Conservation (phyloP, 2,329 filamentous ascomycete genomes). For the Talaromyces sp. region DNA sequence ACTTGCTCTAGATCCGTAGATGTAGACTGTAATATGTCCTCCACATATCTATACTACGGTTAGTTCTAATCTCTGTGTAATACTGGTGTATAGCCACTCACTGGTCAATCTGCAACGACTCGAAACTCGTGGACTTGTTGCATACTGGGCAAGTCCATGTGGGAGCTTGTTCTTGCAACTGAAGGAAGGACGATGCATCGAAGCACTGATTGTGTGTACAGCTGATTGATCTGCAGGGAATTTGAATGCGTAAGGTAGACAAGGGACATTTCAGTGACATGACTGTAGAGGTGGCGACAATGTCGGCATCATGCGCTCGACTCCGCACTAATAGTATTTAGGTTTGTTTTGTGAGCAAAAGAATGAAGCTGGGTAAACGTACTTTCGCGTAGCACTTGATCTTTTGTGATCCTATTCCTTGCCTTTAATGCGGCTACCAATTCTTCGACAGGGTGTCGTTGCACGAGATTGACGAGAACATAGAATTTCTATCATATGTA, state of each 20-base stretch:
- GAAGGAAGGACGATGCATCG: conserved; percentile 85
- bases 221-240: conserved; percentile 72
- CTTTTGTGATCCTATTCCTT: conserved; percentile 71
- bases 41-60: conserved; percentile 63
- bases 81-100: conserved; percentile 44
- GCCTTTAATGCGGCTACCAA: conserved; percentile 65
- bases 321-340: conserved; percentile 60
- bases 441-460: conserved; percentile 65
- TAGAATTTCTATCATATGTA: conserved; percentile 61
- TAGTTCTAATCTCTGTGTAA: neutral
- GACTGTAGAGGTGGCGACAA: conserved; percentile 81
- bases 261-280: conserved; percentile 91
- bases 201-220: conserved; percentile 95
- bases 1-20: conserved; percentile 72
- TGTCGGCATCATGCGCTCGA: conserved; percentile 80
- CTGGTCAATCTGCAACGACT: conserved; percentile 82
- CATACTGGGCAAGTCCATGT: conserved; percentile 97
- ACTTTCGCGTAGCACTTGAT: conserved; percentile 81
- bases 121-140: conserved; percentile 76
- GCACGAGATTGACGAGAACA: conserved; percentile 71
- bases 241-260: conserved; percentile 74
- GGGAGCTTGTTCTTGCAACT: conserved; percentile 91
- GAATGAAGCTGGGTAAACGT: conserved; percentile 35
- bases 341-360: neutral
- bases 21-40: conserved; percentile 77